Base-by-base conservation (phyloP, 2,329 filamentous ascomycete genomes). In the Stemphylium lycopersici region DNA sequence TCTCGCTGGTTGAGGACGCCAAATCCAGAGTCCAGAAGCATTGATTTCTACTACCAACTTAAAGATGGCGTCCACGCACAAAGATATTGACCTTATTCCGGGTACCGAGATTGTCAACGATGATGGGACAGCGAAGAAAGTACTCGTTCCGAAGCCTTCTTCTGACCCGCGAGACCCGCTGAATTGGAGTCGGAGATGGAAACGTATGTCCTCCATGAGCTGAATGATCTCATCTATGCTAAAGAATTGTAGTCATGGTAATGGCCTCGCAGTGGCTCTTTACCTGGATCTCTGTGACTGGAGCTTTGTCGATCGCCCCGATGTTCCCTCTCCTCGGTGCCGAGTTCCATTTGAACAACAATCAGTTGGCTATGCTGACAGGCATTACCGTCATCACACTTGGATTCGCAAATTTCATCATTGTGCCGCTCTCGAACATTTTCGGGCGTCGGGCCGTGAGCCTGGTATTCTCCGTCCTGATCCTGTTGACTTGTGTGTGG, bases 361-460 rank as follows among this genome's bases (percentile, higher is more conserved):
- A 71, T 15, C 76, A 78, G 47, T 62, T 79, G 1, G 73, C 69
- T 5, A 64, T 79, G 13, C 67, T 79, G 6, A 78, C 76, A 2
- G 78, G 78, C 0, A 69, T 78, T 24, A 79, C 76, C 37, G 76
- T 80, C 33, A 75, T 80, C 41, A 77, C 76, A 1, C 71, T 79
- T 1, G 78, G 78, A 1, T 78, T 76, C 49, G 74, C 76, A 16
- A 80, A 79, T 48, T 75, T 80, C 55, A 60, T 80, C 52, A 76
- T 78, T 38, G 76, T 80, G 12, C 78, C 78, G 4, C 57, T 78
- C 4, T 75, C 73, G 48, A 79, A 78, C 55, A 78, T 79, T 45
- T 80, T 76, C 45, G 77, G 78, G 16, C 72, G 77, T 10, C 70
- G 78, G 18, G 68, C 75, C 2, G 65, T 77, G 15, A 73, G 73